phyloP scores from a whole-genome alignment of 2,329 filamentous ascomycete genomes.

The Chrysoporthe puriensis region DNA sequence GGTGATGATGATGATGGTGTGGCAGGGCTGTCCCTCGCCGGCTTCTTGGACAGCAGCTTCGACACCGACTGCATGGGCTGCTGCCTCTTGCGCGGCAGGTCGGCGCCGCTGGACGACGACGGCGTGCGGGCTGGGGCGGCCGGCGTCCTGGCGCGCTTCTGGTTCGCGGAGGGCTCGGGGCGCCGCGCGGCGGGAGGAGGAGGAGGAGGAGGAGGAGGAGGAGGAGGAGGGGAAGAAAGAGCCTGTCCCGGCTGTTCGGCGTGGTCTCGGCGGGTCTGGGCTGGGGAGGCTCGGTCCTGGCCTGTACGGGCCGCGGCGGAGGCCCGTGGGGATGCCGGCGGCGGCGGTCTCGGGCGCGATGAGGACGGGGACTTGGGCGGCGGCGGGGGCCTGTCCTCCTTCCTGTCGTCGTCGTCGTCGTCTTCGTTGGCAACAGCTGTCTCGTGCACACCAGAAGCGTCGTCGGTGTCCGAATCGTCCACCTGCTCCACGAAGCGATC shows the following conservation, averaged over 20 bases:
- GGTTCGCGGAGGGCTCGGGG: conserved; percentile 47
- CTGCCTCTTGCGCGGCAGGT: conserved; percentile 31
- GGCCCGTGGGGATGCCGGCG: not conserved
- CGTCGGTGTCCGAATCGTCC: conserved; percentile 36
- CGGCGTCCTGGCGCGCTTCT: conserved; percentile 50
- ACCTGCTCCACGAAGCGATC: conserved; percentile 31
- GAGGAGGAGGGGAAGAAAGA: conserved; percentile 16
- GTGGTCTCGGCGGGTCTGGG: conserved; percentile 11
- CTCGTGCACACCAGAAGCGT: conserved; percentile 34
- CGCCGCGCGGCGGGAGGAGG: conserved; percentile 26
- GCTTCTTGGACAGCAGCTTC: conserved; percentile 37
- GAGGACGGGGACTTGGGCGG: conserved; percentile 31
- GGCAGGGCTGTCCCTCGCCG: conserved; percentile 29
- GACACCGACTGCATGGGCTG: conserved; percentile 34
- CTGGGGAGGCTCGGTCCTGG: conserved; percentile 8
- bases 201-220: no score
- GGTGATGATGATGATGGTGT: no score
- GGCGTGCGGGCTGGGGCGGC: conserved; percentile 25
- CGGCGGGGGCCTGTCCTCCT: conserved; percentile 26
- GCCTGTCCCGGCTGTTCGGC: conserved; percentile 30
- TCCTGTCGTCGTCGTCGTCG: conserved; percentile 34
- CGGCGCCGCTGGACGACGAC: conserved; percentile 26
- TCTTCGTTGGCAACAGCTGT: conserved; percentile 29
- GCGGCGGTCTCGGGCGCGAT: not conserved
- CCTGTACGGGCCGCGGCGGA: not conserved